phyloP scores from a whole-genome alignment of 225 moss, liverwort and hornwort genomes.

The Polytrichum formosum region DNA sequence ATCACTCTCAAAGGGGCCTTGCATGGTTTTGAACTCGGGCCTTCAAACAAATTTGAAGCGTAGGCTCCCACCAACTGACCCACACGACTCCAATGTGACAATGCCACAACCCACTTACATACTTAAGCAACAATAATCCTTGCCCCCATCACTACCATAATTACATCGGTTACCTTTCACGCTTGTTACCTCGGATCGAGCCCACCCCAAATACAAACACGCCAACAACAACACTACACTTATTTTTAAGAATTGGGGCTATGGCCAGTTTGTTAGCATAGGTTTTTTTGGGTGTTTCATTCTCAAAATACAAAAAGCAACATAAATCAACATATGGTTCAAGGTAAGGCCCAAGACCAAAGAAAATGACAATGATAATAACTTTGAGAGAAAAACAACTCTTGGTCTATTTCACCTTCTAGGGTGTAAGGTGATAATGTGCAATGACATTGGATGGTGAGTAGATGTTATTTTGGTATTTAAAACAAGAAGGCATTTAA shows the following conservation, averaged over 20 bases:
- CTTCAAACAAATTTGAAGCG: too few relatives aligned
- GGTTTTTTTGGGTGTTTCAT: constrained; percentile 9
- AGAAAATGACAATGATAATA: constrained; percentile 26
- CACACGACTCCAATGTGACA: too few relatives aligned
- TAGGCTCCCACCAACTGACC: too few relatives aligned
- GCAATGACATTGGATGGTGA: neutral
- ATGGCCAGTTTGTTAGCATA: constrained; percentile 3
- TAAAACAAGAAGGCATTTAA: neutral
- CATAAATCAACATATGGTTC: constrained; percentile 1
- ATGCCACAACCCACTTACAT: too few relatives aligned
- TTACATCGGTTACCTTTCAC: too few relatives aligned
- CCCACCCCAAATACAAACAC: neutral
- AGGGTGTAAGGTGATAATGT: neutral
- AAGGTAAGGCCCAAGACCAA: constrained; percentile 14
- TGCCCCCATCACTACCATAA: too few relatives aligned
- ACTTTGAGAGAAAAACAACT: constrained; percentile 30
- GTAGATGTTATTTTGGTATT: neutral
- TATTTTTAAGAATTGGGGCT: neutral
- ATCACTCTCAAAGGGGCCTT: too few relatives aligned
- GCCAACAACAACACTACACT: neutral
- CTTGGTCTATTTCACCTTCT: neutral
- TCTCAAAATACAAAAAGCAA: constrained; percentile 27
- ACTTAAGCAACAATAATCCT: too few relatives aligned
- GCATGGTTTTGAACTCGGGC: too few relatives aligned
- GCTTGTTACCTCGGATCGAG: too few relatives aligned